A percentile compares a stretch with the other conserved stretches of the same genome.
Conservation (phyloP, 2,329 filamentous ascomycete genomes). For the Colletotrichum zoysiae region DNA sequence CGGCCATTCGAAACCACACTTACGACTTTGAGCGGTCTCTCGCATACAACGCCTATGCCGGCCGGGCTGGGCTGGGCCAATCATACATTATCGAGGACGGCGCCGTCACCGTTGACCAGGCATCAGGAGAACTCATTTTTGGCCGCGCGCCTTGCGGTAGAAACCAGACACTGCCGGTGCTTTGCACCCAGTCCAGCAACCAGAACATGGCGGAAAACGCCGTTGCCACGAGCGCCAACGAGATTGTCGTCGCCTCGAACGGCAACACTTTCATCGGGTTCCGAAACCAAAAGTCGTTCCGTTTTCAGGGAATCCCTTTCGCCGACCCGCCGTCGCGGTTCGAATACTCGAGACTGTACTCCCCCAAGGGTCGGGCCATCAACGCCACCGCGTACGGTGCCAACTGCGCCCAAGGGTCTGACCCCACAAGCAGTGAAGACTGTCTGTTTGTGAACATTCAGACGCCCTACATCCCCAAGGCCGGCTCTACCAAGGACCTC, state of each 20-base stretch:
- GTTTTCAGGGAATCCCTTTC: neutral
- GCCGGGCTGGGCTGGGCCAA: neutral
- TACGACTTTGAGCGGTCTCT: neutral
- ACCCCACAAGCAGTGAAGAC: neutral
- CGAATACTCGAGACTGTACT: neutral
- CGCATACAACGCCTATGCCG: neutral
- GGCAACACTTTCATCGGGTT: neutral
- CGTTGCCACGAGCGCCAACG: neutral
- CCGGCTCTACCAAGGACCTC: neutral
- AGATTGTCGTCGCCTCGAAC: neutral
- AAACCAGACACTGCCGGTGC: neutral
- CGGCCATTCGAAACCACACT: neutral
- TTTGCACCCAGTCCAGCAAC: neutral
- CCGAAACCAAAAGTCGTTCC: neutral
- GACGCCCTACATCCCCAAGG: neutral
- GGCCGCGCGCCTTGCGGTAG: neutral
- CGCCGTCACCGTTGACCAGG: neutral
- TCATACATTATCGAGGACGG: neutral
- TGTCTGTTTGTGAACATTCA: neutral
- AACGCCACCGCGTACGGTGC: neutral
- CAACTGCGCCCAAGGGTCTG: neutral
- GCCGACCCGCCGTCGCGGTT: neutral
- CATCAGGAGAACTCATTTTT: neutral
- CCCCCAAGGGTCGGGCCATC: neutral
- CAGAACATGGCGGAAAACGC: neutral